A percentile compares a stretch with the other conserved stretches of the same genome.
These are phyloP conservation scores for Pyrenophora teres DNA, from an alignment of 2,329 filamentous ascomycete species.

Conservation along the genomic window DNA sequence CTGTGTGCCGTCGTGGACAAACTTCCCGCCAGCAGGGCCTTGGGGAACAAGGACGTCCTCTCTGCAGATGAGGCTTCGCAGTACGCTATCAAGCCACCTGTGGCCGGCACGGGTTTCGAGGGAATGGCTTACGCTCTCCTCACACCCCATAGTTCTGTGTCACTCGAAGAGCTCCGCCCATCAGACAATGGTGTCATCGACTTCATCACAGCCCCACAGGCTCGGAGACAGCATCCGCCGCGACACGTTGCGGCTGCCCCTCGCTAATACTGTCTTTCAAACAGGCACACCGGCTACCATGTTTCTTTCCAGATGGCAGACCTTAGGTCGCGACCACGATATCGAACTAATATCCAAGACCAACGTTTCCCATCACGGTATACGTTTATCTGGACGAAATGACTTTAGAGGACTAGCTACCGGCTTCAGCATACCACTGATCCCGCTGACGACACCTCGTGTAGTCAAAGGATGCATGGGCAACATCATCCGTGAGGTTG, in stretches of 20 bases:
- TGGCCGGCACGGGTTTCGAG: slow-evolving; percentile 36
- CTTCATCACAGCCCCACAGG: slow-evolving; percentile 21
- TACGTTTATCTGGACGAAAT: slow-evolving; percentile 13
- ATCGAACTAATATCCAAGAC: slow-evolving; percentile 17
- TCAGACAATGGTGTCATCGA: slow-evolving; percentile 32
- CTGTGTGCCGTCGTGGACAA: slow-evolving; percentile 47
- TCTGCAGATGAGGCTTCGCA: background rate
- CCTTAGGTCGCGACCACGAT: background rate
- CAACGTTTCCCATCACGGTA: slow-evolving; percentile 22
- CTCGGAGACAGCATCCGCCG: background rate
- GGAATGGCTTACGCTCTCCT: slow-evolving; percentile 41
- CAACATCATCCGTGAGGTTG: slow-evolving; percentile 74
- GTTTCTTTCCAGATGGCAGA: slow-evolving; percentile 31
- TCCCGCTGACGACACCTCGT: slow-evolving; percentile 67
- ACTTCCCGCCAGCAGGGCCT: slow-evolving; percentile 31
- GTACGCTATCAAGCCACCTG: slow-evolving; percentile 14
- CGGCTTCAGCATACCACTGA: slow-evolving; percentile 55
- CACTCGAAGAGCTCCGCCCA: slow-evolving; percentile 4
- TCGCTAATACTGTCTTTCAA: slow-evolving; percentile 79
- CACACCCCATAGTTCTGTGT: slow-evolving; percentile 13
- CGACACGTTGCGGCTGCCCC: slow-evolving; percentile 60
- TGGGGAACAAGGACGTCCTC: slow-evolving; percentile 4
- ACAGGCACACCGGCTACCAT: slow-evolving; percentile 59
- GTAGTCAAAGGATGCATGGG: slow-evolving; percentile 70
- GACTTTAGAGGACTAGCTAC: background rate